These are phyloP conservation scores for Irpex lacteus DNA, from an alignment of 1,284 basidiomycete species.

Conservation along the genomic window DNA sequence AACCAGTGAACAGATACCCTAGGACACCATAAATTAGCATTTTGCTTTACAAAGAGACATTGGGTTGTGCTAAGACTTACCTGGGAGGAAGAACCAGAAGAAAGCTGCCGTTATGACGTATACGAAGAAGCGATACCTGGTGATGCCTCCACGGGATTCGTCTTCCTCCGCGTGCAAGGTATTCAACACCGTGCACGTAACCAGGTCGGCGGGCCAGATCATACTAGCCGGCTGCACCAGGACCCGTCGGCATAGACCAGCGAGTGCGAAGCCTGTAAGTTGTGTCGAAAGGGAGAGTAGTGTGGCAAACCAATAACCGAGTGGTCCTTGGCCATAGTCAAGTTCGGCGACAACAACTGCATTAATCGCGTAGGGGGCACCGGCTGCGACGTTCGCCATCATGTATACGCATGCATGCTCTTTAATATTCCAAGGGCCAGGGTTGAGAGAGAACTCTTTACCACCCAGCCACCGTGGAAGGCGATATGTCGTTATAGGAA, in stretches of 20 bases:
- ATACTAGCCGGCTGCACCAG: conserved; percentile 95
- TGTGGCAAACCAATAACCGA: conserved; percentile 75
- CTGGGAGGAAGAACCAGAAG: conserved; percentile 88
- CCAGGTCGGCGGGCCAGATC: conserved; percentile 97
- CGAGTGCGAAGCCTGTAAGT: conserved; percentile 90
- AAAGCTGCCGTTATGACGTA: conserved; percentile 64
- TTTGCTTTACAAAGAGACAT: not conserved
- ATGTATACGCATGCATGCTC: conserved; percentile 93
- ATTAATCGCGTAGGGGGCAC: conserved; percentile 77
- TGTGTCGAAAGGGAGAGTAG: conserved; percentile 84
- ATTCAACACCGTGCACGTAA: conserved; percentile 90
- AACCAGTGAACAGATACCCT: conserved; percentile 86
- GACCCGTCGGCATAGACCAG: conserved; percentile 83
- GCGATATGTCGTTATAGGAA: conserved; percentile 81
- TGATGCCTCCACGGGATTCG: conserved; percentile 62
- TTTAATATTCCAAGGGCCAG: conserved; percentile 98
- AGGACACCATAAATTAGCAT: conserved; percentile 12
- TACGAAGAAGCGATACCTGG: conserved; percentile 78
- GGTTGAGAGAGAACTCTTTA: conserved; percentile 81
- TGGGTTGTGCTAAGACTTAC: conserved; percentile 37
- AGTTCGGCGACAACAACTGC: conserved; percentile 77
- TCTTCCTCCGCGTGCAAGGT: conserved; percentile 97
- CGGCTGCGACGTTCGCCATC: conserved; percentile 90
- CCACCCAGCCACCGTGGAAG: conserved; percentile 58
- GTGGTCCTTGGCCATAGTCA: conserved; percentile 54